A percentile compares a stretch with the other conserved stretches of the same genome.
These are phyloP conservation scores for Pseudopithomyces chartarum DNA, from an alignment of 2,329 filamentous ascomycete genomes.

Conservation along the genomic window DNA sequence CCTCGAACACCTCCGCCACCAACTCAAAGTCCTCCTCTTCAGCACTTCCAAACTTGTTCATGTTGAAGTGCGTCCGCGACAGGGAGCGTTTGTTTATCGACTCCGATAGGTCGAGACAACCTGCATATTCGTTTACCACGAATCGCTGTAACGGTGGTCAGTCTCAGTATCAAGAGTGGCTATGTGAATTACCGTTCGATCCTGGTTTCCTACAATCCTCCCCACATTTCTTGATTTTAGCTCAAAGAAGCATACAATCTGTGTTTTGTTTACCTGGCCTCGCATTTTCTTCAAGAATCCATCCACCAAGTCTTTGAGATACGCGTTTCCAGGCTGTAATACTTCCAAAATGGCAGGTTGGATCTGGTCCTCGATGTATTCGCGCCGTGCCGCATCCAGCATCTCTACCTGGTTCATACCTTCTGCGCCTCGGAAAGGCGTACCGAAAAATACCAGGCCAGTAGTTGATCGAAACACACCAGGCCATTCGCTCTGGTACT, in stretches of 20 bases:
- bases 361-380: constrained; percentile 25
- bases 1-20: constrained; percentile 10
- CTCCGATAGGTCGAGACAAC: constrained; percentile 23
- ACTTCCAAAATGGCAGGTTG: constrained; percentile 22
- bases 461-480: constrained; percentile 25
- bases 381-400: constrained; percentile 25
- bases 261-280: constrained; percentile 20
- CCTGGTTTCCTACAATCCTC: constrained; percentile 27
- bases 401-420: constrained; percentile 31
- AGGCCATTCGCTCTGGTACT: constrained; percentile 20
- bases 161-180: background rate
- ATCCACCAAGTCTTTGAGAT: constrained; percentile 28
- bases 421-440: constrained; percentile 29
- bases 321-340: constrained; percentile 28
- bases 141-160: constrained; percentile 15
- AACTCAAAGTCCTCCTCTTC: constrained; percentile 25
- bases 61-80: constrained; percentile 26
- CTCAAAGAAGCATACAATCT: constrained; percentile 16
- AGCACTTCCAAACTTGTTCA: constrained; percentile 28
- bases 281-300: constrained; percentile 20
- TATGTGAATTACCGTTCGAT: constrained; percentile 21
- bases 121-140: constrained; percentile 21
- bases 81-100: constrained; percentile 19
- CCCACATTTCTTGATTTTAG: constrained; percentile 32
- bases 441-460: constrained; percentile 29